Evolutionary conservation across 2,329 filamentous ascomycete species (phyloP), one percentile per base, ranked within the genome.

Genomic region (Colletotrichum falcatum): DNA sequence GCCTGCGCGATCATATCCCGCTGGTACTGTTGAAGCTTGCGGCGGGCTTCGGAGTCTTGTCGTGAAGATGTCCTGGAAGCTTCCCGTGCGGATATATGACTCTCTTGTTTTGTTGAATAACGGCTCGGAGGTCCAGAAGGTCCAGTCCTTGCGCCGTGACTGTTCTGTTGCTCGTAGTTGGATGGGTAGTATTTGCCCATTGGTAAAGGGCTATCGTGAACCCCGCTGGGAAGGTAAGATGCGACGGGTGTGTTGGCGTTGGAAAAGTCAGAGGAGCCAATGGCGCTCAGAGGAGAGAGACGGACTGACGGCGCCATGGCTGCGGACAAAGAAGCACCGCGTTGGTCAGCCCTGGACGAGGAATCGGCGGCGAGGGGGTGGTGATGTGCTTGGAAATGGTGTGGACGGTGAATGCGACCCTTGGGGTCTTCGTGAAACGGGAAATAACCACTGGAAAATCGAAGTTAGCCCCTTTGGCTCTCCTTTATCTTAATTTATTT

Each of bases 131-230:
- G 54, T 2, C 58, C 61, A 23, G 63, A 62, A 65, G 53, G 64
- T 37, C 44, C 72, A 71, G 59, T 73, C 64, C 63, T 72, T 75
- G 48, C 7, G 8, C 63, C 54, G 12, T 73, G 73, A 26, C 72
- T 73, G 60, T 78, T 80, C 60, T 81, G 77, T 35, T 80, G 81
- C 73, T 89, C 86, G 74, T 89, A 90, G 78, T 90, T 90, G 33
- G 87, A 85, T 0, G 89, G 89, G 69, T 90, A 89, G 74, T 90
- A 91, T 78, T 90, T 90, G 30, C 89, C 89, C 79, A 89, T 81
- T 0, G 88, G 86, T 39, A 89, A 78, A 5, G 82, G 78, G 44
- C 78, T 82, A 46, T 84, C 83, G 60, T 85, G 82, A 46, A 84
- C 80, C 2, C 86, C 86, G 33, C 83, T 83, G 8, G 86, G 85